Conservation (phyloP, 1,139 yeast species). For the Suhomyces wounanorum region DNA sequence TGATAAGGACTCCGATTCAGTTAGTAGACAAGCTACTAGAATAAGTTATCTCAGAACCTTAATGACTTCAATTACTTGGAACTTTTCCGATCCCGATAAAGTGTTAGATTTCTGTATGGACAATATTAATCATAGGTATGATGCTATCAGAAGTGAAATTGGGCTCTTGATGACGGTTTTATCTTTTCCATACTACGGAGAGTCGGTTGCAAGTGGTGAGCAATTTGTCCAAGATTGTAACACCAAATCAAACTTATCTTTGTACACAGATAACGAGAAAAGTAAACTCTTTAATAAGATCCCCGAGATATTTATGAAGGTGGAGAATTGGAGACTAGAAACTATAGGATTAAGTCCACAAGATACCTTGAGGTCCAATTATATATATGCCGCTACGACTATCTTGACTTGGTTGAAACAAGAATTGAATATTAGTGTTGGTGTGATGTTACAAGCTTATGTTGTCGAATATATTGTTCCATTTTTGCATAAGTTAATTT, state of each 20-base stretch:
- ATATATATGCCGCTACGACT: constrained; percentile 51
- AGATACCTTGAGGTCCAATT: constrained; percentile 48
- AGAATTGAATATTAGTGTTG: constrained; percentile 44
- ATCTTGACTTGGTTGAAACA: constrained; percentile 45
- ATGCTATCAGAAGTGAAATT: constrained; percentile 70
- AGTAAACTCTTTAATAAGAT: constrained; percentile 26
- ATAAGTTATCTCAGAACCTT: constrained; percentile 58
- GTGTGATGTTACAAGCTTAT: constrained; percentile 40
- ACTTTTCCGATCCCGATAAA: constrained; percentile 52
- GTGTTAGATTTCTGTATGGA: constrained; percentile 52
- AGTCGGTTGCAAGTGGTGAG: constrained; percentile 46
- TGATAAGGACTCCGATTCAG: constrained; percentile 58
- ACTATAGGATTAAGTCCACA: constrained; percentile 42
- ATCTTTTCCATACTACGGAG: constrained; percentile 54
- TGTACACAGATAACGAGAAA: constrained; percentile 24
- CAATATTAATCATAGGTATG: constrained; percentile 62
- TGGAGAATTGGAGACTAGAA: constrained; percentile 46
- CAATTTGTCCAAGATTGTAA: constrained; percentile 45
- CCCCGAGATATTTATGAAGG: constrained; percentile 41
- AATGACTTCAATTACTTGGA: constrained; percentile 60
- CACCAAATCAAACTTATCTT: constrained; percentile 28
- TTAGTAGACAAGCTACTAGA: constrained; percentile 67
- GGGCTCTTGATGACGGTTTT: constrained; percentile 65
- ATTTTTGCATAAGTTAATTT: constrained; percentile 64
- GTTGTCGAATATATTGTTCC: constrained; percentile 60